Evolutionary conservation across 1,139 yeast genomes (phyloP).

Genomic region (Taiozyma sp.): DNA sequence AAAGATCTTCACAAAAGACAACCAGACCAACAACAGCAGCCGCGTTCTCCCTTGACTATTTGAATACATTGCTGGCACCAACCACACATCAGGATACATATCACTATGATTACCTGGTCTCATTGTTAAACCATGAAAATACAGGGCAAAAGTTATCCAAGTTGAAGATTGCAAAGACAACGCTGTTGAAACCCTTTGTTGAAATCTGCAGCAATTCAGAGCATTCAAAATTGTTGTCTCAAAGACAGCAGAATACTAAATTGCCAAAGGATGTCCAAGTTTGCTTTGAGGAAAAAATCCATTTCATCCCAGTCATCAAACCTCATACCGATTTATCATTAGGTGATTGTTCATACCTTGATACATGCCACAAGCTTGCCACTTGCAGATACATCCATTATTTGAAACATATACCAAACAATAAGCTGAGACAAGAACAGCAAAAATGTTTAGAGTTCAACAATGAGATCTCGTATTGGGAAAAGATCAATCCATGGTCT

Average conservation of each 20-base stretch:
- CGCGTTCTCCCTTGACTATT: neutral
- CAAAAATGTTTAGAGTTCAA: slow-evolving; percentile 22
- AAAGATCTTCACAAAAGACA: neutral
- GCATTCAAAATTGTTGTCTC: slow-evolving; percentile 35
- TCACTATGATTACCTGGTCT: slow-evolving; percentile 14
- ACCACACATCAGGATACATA: slow-evolving; percentile 4
- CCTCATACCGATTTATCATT: slow-evolving; percentile 56
- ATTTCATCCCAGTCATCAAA: slow-evolving; percentile 57
- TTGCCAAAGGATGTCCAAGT: slow-evolving; percentile 24
- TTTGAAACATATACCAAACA: slow-evolving; percentile 49
- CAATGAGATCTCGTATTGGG: slow-evolving; percentile 26
- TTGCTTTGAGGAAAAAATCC: slow-evolving; percentile 50
- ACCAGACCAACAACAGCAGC: neutral
- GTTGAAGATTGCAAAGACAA: slow-evolving; percentile 37
- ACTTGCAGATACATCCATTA: slow-evolving; percentile 83
- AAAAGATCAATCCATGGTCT: slow-evolving; percentile 41
- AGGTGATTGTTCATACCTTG: slow-evolving; percentile 95
- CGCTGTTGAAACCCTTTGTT: slow-evolving; percentile 39
- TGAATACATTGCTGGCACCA: slow-evolving; percentile 6
- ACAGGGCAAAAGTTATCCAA: slow-evolving; percentile 31
- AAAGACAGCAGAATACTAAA: slow-evolving; percentile 23
- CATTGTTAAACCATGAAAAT: slow-evolving; percentile 20
- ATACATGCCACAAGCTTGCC: slow-evolving; percentile 85
- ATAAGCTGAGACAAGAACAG: slow-evolving; percentile 9
- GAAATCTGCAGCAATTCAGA: slow-evolving; percentile 46